Evolutionary conservation across 2,329 filamentous ascomycete genomes (phyloP).

Genomic region (Bipolaris sorokiniana): DNA sequence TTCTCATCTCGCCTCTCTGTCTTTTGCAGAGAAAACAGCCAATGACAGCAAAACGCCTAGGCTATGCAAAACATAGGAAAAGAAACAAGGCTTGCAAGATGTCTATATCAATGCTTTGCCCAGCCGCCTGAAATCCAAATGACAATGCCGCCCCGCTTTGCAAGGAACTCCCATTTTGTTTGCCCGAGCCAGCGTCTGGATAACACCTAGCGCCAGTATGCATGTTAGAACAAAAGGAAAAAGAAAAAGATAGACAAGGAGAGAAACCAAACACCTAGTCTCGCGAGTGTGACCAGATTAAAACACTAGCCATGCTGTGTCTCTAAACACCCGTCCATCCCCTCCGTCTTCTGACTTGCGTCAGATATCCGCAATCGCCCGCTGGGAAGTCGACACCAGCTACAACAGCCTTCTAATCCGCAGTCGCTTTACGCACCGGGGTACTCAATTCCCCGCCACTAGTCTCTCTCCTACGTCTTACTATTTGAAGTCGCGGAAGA

Average conservation of each 20-base stretch:
- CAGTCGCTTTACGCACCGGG: conserved; percentile 36
- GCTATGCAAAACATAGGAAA: background rate
- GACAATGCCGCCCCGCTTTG: background rate
- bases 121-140: background rate
- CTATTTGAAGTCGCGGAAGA: conserved; percentile 42
- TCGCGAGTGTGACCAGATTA: no score
- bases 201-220: conserved; percentile 1
- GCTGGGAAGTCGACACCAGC: background rate
- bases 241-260: background rate
- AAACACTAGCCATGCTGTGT: background rate
- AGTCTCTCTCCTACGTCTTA: conserved; percentile 43
- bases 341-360: conserved; percentile 18
- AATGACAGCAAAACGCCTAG: conserved; percentile 1
- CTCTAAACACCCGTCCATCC: conserved; percentile 20
- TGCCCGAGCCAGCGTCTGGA: conserved; percentile 1
- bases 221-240: background rate
- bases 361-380: conserved; percentile 10
- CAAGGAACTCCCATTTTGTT: background rate
- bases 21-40: background rate
- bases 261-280: background rate
- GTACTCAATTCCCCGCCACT: conserved; percentile 43
- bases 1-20: background rate
- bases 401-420: conserved; percentile 21
- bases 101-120: conserved; percentile 1
- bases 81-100: background rate